Conservation (phyloP, 371 early-diverging fungal genomes). For the Massospora cicadina region DNA sequence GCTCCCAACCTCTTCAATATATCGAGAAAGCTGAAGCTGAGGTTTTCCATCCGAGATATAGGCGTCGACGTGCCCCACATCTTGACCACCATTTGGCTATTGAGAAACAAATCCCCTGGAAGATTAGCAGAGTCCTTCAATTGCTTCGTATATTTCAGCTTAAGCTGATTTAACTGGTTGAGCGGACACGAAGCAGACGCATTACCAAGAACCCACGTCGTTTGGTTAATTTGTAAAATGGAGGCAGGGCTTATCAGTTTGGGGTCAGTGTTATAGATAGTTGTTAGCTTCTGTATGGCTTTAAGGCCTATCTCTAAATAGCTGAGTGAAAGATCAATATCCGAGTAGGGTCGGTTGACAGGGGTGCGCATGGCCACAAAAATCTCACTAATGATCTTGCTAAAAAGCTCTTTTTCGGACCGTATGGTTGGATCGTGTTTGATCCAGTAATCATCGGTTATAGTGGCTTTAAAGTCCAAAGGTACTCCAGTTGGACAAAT, state of each 20-base stretch:
- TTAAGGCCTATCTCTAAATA: neutral
- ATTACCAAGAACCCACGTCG: neutral
- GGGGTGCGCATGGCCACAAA: slow-evolving; percentile 6
- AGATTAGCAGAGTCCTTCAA: neutral
- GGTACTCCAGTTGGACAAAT: slow-evolving; percentile 1
- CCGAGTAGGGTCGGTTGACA: neutral
- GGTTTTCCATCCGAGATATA: slow-evolving; percentile 1
- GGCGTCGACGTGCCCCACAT: neutral
- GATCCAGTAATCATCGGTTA: neutral
- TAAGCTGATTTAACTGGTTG: neutral
- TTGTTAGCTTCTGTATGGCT: neutral
- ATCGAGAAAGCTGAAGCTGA: neutral
- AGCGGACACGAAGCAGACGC: neutral
- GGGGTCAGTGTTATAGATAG: neutral
- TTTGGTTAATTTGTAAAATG: neutral
- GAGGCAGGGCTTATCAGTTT: neutral
- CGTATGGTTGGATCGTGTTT: neutral
- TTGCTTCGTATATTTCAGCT: neutral
- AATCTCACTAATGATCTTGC: neutral
- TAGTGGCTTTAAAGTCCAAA: neutral
- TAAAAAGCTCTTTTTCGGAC: neutral
- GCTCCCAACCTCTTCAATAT: neutral
- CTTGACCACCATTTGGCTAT: neutral
- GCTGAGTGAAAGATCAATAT: neutral
- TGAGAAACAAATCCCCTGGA: neutral